Evolutionary conservation across 306 rosid species (phyloP).

Genomic region (Dryas alaskensis): DNA sequence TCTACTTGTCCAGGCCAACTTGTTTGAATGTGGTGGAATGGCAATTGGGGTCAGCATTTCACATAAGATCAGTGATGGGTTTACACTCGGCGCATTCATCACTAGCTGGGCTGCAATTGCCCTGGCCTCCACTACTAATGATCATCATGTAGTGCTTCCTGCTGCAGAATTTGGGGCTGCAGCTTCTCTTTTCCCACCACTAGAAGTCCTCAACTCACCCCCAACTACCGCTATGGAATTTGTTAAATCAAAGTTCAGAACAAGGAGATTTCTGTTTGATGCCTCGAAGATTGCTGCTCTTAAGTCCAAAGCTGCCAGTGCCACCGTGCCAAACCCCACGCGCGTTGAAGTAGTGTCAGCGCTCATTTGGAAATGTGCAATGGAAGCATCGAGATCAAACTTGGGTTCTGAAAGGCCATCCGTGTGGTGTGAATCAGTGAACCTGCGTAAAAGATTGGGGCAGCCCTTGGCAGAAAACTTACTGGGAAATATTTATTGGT

Average conservation of each 20-base stretch:
- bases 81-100: slow-evolving; percentile 6
- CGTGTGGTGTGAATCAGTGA: neutral
- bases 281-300: too few species aligned
- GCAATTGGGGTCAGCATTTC: slow-evolving; percentile 13
- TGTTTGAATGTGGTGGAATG: slow-evolving; percentile 26
- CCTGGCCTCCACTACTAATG: neutral
- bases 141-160: neutral
- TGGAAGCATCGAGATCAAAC: neutral
- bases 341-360: neutral
- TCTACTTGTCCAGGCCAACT: slow-evolving; percentile 1
- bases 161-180: neutral
- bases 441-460: neutral
- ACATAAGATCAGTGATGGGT: slow-evolving; percentile 15
- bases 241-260: too few species aligned
- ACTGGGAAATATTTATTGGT: neutral
- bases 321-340: too few species aligned
- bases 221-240: too few species aligned
- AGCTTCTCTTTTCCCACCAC: slow-evolving; percentile 2
- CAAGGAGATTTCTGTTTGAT: too few species aligned
- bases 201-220: neutral
- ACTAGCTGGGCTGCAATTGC: slow-evolving; percentile 7
- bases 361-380: slow-evolving; percentile 4
- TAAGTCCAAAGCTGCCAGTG: too few species aligned
- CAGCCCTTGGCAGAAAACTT: neutral
- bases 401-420: neutral